Base-by-base conservation (phyloP, 352 stramenopile species). In the Pythium pyrilobum region DNA sequence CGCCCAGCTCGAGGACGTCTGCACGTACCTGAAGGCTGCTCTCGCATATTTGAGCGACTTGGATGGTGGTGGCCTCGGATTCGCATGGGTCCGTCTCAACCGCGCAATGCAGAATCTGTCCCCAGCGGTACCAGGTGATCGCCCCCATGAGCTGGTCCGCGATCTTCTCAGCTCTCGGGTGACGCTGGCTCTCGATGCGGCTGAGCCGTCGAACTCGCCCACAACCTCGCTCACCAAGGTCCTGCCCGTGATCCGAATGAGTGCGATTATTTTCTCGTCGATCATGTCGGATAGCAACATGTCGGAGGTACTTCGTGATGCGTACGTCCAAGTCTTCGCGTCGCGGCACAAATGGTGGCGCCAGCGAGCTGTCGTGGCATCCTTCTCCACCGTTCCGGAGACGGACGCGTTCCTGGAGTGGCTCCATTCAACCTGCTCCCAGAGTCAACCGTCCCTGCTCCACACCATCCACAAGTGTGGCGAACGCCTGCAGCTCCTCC, bases 291-390 rank as follows among this genome's bases (percentile, higher is more conserved):
- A 49, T 18, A 47, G 39, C 16, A 31, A 39, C 31, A 20, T 47
- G 20, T 12, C 39, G 3, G 38, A 57, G 9, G 40, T 46, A 5
- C 39, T 57, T 5, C 16, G 38, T n/a, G 21, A 50, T 9, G 50
- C 50, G 7, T 57, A 57, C 50, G 21, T 36, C 15, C 20, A 57
- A 11, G 38, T 36, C 27, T 57, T 57, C 11, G 39, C 29, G 11
- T 48, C 50, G 10, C 15, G 9, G 1, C 50, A 57, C 27, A 37
- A 4, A 4, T 57, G 50, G 50, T 50, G 38, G 50, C 50, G 50
- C 4, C 50, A 57, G 21, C 50, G 39, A 34, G 27, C 38, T 5
- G 34, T 57, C 5, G 15, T 50, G 13, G 32, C 50, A 10, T 36
- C 36, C 3, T 42, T 57, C 29, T 15, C 21, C 4, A 3, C n/a